Evolutionary conservation across 129 eudicot species (phyloP).

Genomic region (Centrapalus pauciflorus): DNA sequence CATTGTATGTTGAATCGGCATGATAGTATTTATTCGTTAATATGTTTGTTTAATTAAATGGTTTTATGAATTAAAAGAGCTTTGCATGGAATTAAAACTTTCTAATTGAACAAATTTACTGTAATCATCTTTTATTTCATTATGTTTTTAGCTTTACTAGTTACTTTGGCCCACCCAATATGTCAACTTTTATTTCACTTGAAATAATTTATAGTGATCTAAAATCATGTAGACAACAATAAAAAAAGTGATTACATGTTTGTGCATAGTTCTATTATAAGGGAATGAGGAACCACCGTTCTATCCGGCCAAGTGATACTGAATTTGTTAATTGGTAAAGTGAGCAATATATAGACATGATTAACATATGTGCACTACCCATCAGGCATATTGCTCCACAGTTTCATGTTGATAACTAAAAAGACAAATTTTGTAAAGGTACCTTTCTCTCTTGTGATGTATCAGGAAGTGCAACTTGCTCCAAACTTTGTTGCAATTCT

Average conservation of each 20-base stretch:
- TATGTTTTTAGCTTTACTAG: no score
- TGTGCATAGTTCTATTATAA: not conserved
- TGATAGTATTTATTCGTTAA: no score
- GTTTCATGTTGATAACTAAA: not conserved
- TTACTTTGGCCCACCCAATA: no score
- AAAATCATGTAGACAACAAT: not conserved
- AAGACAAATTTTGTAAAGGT: not conserved
- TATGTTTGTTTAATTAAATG: no score
- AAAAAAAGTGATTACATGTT: not conserved
- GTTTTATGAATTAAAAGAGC: no score
- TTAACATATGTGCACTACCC: not conserved
- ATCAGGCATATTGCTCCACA: not conserved
- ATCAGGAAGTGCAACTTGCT: conserved; percentile 97
- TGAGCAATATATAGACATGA: not conserved
- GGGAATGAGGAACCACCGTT: not conserved
- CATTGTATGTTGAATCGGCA: no score
- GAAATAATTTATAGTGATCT: not conserved
- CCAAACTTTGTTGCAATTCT: conserved; percentile 95
- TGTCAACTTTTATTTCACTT: not conserved
- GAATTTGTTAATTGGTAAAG: not conserved
- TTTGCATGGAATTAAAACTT: no score
- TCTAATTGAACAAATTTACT: no score
- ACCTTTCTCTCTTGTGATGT: conserved; percentile 62
- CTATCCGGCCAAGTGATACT: not conserved
- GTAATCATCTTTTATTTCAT: no score